These are phyloP conservation scores for Metarhizium robertsii DNA, from an alignment of 2,329 filamentous ascomycete species.

Conservation along the genomic window DNA sequence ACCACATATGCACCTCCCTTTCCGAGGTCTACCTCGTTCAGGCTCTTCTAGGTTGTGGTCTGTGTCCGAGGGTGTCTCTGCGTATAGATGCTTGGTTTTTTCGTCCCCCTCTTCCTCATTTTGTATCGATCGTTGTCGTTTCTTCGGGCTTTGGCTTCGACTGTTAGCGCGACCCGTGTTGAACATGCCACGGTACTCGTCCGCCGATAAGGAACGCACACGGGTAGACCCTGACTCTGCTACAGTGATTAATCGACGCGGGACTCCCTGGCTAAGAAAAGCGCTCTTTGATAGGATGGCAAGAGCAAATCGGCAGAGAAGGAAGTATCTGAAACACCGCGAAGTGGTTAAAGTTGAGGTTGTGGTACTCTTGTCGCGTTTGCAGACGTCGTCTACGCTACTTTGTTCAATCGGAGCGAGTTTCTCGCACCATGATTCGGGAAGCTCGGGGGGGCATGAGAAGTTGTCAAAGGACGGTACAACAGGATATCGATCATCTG, in stretches of 20 bases:
- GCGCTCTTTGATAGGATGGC: slow-evolving; percentile 7
- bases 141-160: not conserved
- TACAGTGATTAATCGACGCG: slow-evolving; percentile 1
- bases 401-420: slow-evolving; percentile 2
- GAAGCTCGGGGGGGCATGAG: slow-evolving; percentile 1
- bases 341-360: slow-evolving; percentile 5
- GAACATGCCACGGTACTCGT: slow-evolving; percentile 1
- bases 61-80: not conserved
- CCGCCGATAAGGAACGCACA: not conserved
- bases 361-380: slow-evolving; percentile 6
- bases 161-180: not conserved
- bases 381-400: slow-evolving; percentile 3
- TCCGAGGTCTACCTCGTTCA: not conserved
- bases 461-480: slow-evolving; percentile 5
- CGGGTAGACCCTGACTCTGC: not conserved
- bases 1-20: not conserved
- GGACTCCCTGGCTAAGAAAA: slow-evolving; percentile 3
- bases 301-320: slow-evolving; percentile 6
- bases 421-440: not conserved
- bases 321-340: slow-evolving; percentile 2
- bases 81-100: not conserved
- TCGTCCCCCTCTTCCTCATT: not conserved
- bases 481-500: slow-evolving; percentile 6
- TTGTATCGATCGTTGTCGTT: not conserved
- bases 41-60: not conserved